Evolutionary conservation across 2,329 filamentous ascomycete genomes (phyloP).

Genomic region (Hyphodiscus sp.): DNA sequence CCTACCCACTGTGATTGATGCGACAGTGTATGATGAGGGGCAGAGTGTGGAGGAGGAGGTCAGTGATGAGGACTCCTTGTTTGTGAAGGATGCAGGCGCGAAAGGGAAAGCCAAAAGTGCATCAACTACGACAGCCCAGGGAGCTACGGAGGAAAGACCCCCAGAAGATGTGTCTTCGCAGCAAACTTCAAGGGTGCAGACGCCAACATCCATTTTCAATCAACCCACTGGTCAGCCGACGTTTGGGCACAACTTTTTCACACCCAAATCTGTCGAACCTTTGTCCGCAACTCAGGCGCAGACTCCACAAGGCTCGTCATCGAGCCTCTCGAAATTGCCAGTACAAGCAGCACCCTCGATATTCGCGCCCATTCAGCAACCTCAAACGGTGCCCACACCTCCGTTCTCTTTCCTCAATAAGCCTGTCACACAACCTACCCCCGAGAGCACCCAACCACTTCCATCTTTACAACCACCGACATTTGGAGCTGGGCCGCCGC

Average conservation of each 20-base stretch:
- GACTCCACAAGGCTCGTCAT: background rate
- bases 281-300: background rate
- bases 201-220: background rate
- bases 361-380: background rate
- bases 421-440: background rate
- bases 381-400: background rate
- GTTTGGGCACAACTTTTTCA: background rate
- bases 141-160: background rate
- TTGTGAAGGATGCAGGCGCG: constrained; percentile 17
- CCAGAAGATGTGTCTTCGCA: constrained; percentile 1
- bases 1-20: constrained; percentile 49
- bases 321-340: background rate
- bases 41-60: background rate
- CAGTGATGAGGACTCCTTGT: constrained; percentile 29
- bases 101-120: background rate
- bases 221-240: background rate
- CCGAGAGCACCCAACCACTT: background rate
- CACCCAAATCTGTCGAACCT: background rate
- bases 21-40: constrained; percentile 43
- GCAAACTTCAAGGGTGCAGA: background rate
- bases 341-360: background rate
- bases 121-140: background rate
- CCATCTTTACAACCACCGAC: background rate
- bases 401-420: background rate
- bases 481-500: background rate